These are phyloP conservation scores for Melanomma pulvis-pyrius DNA, from an alignment of 495 filamentous ascomycete genomes.

Conservation along the genomic window DNA sequence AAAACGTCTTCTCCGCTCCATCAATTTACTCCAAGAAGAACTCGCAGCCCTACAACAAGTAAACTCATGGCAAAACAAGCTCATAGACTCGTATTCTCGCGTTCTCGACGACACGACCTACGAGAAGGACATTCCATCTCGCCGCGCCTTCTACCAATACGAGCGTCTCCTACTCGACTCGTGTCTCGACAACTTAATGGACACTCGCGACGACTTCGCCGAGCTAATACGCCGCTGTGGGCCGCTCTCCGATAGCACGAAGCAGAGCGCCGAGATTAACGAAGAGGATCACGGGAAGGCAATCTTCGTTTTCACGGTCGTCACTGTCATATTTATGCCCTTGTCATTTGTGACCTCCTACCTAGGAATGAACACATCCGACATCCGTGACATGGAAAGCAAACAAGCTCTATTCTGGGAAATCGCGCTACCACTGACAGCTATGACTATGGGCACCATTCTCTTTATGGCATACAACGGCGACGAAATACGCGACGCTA, in stretches of 20 bases:
- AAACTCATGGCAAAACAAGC: constrained; percentile 28
- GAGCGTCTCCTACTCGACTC: constrained; percentile 22
- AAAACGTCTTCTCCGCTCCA: constrained; percentile 33
- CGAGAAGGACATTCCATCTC: neutral
- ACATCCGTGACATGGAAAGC: constrained; percentile 39
- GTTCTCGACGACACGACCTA: constrained; percentile 25
- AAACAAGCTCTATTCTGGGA: constrained; percentile 39
- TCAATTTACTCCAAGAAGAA: constrained; percentile 39
- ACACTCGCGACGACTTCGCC: constrained; percentile 18
- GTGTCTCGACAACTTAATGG: constrained; percentile 15
- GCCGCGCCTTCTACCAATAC: constrained; percentile 16
- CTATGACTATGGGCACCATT: constrained; percentile 21
- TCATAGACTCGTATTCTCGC: constrained; percentile 18
- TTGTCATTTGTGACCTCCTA: constrained; percentile 35
- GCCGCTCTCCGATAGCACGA: constrained; percentile 28
- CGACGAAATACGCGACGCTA: constrained; percentile 20
- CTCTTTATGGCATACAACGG: constrained; percentile 37
- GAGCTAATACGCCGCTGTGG: constrained; percentile 26
- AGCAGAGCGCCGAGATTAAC: constrained; percentile 34
- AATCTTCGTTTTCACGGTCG: constrained; percentile 38
- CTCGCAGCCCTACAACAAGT: constrained; percentile 14
- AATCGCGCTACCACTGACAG: constrained; percentile 39
- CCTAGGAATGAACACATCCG: constrained; percentile 38
- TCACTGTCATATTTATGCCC: constrained; percentile 40
- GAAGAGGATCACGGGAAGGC: constrained; percentile 40